Conservation (phyloP, 1,284 basidiomycete genomes). For the Neolentinus lepideus region DNA sequence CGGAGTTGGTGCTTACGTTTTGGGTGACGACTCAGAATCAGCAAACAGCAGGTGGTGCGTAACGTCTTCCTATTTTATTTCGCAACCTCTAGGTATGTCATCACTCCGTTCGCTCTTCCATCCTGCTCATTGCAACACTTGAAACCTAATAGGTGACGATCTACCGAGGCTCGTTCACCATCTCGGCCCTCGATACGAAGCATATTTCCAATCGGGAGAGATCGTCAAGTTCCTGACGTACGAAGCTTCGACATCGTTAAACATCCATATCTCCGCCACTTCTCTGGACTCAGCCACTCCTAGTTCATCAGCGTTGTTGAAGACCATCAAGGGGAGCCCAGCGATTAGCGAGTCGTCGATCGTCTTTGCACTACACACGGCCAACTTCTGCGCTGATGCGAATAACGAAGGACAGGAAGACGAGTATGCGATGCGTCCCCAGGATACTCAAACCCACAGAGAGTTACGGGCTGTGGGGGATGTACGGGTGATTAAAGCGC, state of each 20-base stretch:
- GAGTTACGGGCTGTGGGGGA: conserved; percentile 43
- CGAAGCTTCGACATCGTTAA: conserved; percentile 69
- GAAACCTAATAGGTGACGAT: conserved; percentile 43
- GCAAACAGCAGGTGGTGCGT: conserved; percentile 59
- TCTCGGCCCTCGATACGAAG: conserved; percentile 67
- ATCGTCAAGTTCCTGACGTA: conserved; percentile 72
- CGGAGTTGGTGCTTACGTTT: conserved; percentile 33
- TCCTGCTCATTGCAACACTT: background rate
- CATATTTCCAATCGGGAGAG: conserved; percentile 56
- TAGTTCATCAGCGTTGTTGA: conserved; percentile 31
- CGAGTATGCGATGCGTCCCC: background rate
- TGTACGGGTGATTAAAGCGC: conserved; percentile 52
- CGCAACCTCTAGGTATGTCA: conserved; percentile 47
- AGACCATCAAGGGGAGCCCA: conserved; percentile 47
- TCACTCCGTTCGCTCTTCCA: background rate
- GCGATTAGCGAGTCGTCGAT: conserved; percentile 38
- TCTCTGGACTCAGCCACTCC: background rate
- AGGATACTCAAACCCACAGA: conserved; percentile 9
- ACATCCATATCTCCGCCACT: conserved; percentile 46
- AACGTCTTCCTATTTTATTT: conserved; percentile 58
- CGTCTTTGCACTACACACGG: conserved; percentile 43
- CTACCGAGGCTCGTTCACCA: conserved; percentile 66
- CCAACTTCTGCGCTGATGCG: conserved; percentile 14
- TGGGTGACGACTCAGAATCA: conserved; percentile 42
- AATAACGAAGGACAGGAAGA: background rate